Percentiles rank a stretch among this genome's conserved stretches.
Conservation (phyloP, 371 early-diverging fungal genomes). For the Lichtheimia ramosa region DNA sequence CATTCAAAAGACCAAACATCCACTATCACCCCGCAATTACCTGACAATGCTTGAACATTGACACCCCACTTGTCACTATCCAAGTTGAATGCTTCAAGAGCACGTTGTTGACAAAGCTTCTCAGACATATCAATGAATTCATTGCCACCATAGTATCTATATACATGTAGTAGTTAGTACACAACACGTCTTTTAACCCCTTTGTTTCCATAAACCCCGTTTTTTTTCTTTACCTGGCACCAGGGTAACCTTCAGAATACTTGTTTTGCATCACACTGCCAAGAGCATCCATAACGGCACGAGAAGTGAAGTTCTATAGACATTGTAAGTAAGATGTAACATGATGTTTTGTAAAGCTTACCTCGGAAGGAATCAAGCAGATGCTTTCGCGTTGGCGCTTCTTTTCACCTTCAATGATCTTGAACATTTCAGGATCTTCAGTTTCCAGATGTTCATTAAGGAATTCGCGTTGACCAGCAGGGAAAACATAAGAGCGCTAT, state of each 20-base stretch:
- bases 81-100: constrained; percentile 91
- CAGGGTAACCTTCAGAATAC: constrained; percentile 99
- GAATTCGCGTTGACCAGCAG: constrained; percentile 66
- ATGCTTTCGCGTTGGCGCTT: constrained; percentile 93
- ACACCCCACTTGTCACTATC: constrained; percentile 96
- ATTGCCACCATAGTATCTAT: constrained; percentile 98
- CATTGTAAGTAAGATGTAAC: not conserved
- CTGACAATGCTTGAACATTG: constrained; percentile 97
- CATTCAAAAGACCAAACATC: no score
- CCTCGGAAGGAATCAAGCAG: constrained; percentile 97
- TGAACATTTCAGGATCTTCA: constrained; percentile 91
- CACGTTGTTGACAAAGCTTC: constrained; percentile 93
- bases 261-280: constrained; percentile 99
- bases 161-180: not conserved
- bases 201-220: not conserved
- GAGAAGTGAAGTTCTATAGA: constrained; percentile 94
- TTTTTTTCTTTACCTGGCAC: constrained; percentile 68
- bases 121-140: constrained; percentile 98
- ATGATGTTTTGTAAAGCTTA: constrained; percentile 22
- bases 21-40: constrained; percentile 27
- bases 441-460: constrained; percentile 70
- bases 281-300: constrained; percentile 95
- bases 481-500: constrained; percentile 62
- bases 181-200: not conserved
- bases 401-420: constrained; percentile 96